Percentiles rank a stretch among this genome's conserved stretches.
phyloP scores from a whole-genome alignment of 129 eudicot genomes.

The Arctium minus region DNA sequence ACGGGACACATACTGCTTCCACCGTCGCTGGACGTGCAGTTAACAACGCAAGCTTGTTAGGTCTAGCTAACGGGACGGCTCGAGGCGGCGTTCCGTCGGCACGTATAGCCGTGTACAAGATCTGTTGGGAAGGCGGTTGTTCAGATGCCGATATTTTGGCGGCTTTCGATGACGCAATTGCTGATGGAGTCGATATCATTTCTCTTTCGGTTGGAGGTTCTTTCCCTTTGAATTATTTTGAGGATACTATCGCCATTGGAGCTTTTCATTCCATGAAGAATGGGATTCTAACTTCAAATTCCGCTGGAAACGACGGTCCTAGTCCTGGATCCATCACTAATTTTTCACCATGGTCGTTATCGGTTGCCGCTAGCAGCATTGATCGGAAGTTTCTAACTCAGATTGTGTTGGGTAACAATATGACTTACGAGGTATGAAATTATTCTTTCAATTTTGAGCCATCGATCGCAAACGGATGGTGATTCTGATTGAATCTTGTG shows the following conservation, averaged over 20 bases:
- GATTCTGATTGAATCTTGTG: neutral
- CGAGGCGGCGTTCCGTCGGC: slow-evolving; percentile 76
- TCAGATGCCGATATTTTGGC: slow-evolving; percentile 46
- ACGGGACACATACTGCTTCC: slow-evolving; percentile 82
- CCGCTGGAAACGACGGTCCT: slow-evolving; percentile 76
- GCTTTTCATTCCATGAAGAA: slow-evolving; percentile 69
- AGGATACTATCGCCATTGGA: slow-evolving; percentile 70
- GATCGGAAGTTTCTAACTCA: slow-evolving; percentile 39
- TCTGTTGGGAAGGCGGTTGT: slow-evolving; percentile 46
- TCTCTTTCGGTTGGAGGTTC: slow-evolving; percentile 57
- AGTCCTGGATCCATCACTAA: slow-evolving; percentile 21
- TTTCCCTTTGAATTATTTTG: slow-evolving; percentile 29
- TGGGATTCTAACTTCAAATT: slow-evolving; percentile 56
- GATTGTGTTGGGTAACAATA: slow-evolving; percentile 41
- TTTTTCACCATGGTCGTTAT: slow-evolving; percentile 49
- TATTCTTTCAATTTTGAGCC: neutral
- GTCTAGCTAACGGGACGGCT: slow-evolving; percentile 58
- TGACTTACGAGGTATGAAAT: slow-evolving; percentile 25
- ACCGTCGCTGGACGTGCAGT: slow-evolving; percentile 66
- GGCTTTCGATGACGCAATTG: slow-evolving; percentile 68
- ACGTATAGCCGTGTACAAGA: slow-evolving; percentile 67
- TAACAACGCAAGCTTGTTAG: slow-evolving; percentile 40
- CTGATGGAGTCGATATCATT: slow-evolving; percentile 73
- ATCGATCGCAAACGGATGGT: neutral
- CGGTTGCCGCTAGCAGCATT: slow-evolving; percentile 55